Evolutionary conservation across 345 rosid genomes (phyloP), one percentile per base, ranked within the genome.

Genomic region (Viola odorata): DNA sequence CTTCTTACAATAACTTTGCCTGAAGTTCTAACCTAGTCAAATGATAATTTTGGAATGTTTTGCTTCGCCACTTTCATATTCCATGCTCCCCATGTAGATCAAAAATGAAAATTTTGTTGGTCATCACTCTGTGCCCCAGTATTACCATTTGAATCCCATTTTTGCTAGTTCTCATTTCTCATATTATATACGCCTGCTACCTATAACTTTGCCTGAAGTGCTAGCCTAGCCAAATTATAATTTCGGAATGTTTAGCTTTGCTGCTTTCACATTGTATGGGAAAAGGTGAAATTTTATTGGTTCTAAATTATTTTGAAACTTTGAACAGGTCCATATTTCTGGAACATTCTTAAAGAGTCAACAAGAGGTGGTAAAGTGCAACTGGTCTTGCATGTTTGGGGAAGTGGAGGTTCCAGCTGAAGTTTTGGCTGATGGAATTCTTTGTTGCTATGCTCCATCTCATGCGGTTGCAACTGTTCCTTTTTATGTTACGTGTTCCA

Each of bases 351-450:
- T 91, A 73, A 84, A 61, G 73, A 76, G 73, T 75, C 78, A 66
- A 11, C 78, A 71, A 70, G 91, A 91, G 71, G 82, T 84, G 67
- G 57, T 63, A 3, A 80, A 74, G 50, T 82, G 66, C 74, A 80
- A 68, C 49, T 91, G 98, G 98, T 91, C 98, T 62, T 91, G 98
- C 56, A 91, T 91, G 98, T 91, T 88, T 80, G 98, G 96, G 42
- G 98, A 88, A 74, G 81, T 88, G 71, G 98, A 91, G 76, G 96
- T 91, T 81, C 92, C 92, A 37, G 91, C 91, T 55, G 80, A 73
- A 41, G 72, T 91, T 68, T 69, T 91, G 67, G 87, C 85, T 0
- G 85, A 84, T 55, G 96, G 95, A 50, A 61, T 87, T 71, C 92
- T 91, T 73, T 81, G 83, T 62, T 91, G 98, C 68, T 72, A 66